Percentiles rank a stretch among this genome's conserved stretches.
These are phyloP conservation scores for Aspergillus novoparasiticus DNA, from an alignment of 2,329 filamentous ascomycete genomes.

Conservation along the genomic window DNA sequence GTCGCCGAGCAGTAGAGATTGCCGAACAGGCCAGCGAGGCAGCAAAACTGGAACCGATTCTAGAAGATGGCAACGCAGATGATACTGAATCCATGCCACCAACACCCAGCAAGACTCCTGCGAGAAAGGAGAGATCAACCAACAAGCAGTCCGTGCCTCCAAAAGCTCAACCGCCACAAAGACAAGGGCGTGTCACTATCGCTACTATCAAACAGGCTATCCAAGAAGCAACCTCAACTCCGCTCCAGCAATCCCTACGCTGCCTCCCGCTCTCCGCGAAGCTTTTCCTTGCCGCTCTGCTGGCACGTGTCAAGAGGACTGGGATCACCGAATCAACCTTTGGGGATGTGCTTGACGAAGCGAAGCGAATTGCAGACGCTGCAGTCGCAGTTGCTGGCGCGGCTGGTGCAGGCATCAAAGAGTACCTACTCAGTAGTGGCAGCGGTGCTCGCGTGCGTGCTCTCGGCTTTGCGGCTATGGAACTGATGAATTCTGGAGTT, in stretches of 20 bases:
- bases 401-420: conserved; percentile 59
- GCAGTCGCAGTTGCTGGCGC: conserved; percentile 51
- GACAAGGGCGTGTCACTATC: conserved; percentile 72
- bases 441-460: conserved; percentile 55
- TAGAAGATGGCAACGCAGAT: conserved; percentile 23
- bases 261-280: conserved; percentile 80
- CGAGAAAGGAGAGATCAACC: conserved; percentile 29
- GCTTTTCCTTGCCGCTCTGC: conserved; percentile 78
- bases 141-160: conserved; percentile 11
- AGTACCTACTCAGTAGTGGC: conserved; percentile 57
- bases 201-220: conserved; percentile 92
- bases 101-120: conserved; percentile 48
- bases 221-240: conserved; percentile 89
- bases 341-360: conserved; percentile 87
- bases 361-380: conserved; percentile 63
- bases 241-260: conserved; percentile 85
- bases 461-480: conserved; percentile 73
- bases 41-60: conserved; percentile 24
- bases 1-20: conserved; percentile 89
- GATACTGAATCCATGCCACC: conserved; percentile 42
- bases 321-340: conserved; percentile 86
- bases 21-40: conserved; percentile 72
- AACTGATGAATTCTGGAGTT: conserved; percentile 83
- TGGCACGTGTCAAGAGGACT: conserved; percentile 77
- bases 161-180: conserved; percentile 16